Conservation (phyloP, 2,329 filamentous ascomycete species). For the Alternaria metachromatica region DNA sequence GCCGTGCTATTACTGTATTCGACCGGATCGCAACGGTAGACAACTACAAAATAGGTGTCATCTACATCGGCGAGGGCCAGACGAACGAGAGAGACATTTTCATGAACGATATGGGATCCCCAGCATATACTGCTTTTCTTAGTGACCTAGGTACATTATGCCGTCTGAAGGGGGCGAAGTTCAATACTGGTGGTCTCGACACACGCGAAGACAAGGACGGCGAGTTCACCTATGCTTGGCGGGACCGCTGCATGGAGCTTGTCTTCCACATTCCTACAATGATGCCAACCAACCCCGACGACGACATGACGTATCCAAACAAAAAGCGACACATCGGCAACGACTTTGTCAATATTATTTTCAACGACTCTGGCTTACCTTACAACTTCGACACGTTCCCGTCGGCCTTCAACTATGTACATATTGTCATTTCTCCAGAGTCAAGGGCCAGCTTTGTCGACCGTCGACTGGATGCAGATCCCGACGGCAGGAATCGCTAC, state of each 20-base stretch:
- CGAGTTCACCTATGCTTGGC: constrained; percentile 90
- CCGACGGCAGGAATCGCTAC: constrained; percentile 61
- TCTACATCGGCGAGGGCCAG: constrained; percentile 91
- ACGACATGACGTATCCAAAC: constrained; percentile 72
- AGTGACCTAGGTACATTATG: constrained; percentile 82
- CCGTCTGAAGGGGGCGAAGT: constrained; percentile 78
- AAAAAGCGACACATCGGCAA: constrained; percentile 98
- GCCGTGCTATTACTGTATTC: constrained; percentile 79
- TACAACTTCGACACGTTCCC: constrained; percentile 93
- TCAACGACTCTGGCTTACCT: constrained; percentile 91
- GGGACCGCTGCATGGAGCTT: constrained; percentile 91
- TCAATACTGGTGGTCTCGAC: constrained; percentile 94
- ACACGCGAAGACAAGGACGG: constrained; percentile 79
- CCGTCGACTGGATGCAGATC: constrained; percentile 50
- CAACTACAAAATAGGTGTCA: constrained; percentile 91
- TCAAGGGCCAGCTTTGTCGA: constrained; percentile 79
- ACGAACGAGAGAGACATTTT: constrained; percentile 83
- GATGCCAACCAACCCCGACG: constrained; percentile 88
- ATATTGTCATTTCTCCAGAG: constrained; percentile 93
- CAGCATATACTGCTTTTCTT: constrained; percentile 86
- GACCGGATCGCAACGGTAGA: constrained; percentile 90
- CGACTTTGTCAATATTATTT: constrained; percentile 97
- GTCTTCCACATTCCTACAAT: constrained; percentile 96
- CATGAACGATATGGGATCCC: constrained; percentile 82
- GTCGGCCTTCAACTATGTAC: constrained; percentile 94